Evolutionary conservation across 1,139 yeast species (phyloP), one percentile per base, ranked within the genome.

Genomic region (Pichia sp.): DNA sequence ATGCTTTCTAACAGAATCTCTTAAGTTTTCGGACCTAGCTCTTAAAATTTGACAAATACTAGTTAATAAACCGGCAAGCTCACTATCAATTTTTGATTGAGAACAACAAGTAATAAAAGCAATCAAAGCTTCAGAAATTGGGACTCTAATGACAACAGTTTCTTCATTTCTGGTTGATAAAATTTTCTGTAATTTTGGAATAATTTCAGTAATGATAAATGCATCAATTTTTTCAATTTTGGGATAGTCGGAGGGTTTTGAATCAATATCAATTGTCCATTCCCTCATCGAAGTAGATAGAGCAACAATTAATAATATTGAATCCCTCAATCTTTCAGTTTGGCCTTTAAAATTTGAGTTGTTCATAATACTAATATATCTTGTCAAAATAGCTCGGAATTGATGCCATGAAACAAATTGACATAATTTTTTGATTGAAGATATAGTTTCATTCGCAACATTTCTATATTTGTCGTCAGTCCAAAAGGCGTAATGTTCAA

Each of bases 31-130:
- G 3, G 93, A 81, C 64, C 90, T 81, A 31, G 96, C 83, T 60
- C 97, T 79, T 67, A 93, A 74, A 45, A 89, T 86, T 67, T 93
- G 98, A 67, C 96, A 90, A 25, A 90, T 76, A 56, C 84, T 82
- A 0, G 96, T 88, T 60, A 93, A 73, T 28, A 87, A 77, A 41
- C 95, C 95, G 0, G 98, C 96, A 31, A 93, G 75, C 50, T 83
- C 80, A 10, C 74, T 66, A 30, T 76, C 77, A 44, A 87, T 71
- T 45, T 74, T 72, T 0, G 80, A 82, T 16, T 76, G 75, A 0
- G 87, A 74, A 45, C 93, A 73, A 54, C 89, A 81, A 61, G 81
- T 73, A 25, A 87, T 70, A 53, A 88, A 77, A 53, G 82, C 79
- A n/a, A 87, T 83, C 52, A 90, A 72, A 0, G 96, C 95, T 63